Base-by-base conservation (phyloP, 1,139 yeast species). In the Yamadazyma taylorii region DNA sequence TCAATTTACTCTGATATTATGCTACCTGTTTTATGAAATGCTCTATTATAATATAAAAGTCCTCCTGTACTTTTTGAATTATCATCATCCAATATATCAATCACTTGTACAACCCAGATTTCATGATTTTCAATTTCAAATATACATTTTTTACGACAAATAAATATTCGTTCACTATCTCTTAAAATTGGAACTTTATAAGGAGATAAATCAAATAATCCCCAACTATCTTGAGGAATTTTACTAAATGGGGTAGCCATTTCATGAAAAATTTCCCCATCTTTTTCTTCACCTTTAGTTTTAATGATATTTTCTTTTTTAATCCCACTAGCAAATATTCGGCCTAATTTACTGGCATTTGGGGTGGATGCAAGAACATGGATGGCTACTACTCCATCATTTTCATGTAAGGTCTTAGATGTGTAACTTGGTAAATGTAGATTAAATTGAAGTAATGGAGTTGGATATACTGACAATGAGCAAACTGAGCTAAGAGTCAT, bases 391-490 rank as follows among this genome's bases (percentile, higher is more conserved):
- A 53, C 50, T 24, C 61, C 56, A 17, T 69, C 65, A 39, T 72
- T 61, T 8, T 69, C 62, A 50, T 85, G 89, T 32, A 89, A 62
- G 15, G 78, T 69, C 11, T 66, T 65, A 0, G 94, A 81, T 0
- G 96, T 88, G 34, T 81, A 74, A 5, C 95, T 85, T 0, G 96
- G 96, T 19, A 81, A 63, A 60, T 86, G 95, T 36, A 89, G 66
- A 54, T 88, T 89, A 62, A 89, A 88, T 51, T 85, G 92, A 2
- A 89, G 56, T 39, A 86, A 58, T 1, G 95, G 94, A 11, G 65
- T 64, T 0, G 96, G 96, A 36, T 73, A 69, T 23, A 86, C 75
- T 1, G 94, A 79, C 11, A 89, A 62, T 1, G 96, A 87, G 13
- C 87, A 77, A 28, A 86, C 87, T 0, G 95, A 85, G 2, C 95